These are phyloP conservation scores for Malassezia pachydermatis DNA, from an alignment of 1,284 basidiomycete genomes.

Conservation along the genomic window DNA sequence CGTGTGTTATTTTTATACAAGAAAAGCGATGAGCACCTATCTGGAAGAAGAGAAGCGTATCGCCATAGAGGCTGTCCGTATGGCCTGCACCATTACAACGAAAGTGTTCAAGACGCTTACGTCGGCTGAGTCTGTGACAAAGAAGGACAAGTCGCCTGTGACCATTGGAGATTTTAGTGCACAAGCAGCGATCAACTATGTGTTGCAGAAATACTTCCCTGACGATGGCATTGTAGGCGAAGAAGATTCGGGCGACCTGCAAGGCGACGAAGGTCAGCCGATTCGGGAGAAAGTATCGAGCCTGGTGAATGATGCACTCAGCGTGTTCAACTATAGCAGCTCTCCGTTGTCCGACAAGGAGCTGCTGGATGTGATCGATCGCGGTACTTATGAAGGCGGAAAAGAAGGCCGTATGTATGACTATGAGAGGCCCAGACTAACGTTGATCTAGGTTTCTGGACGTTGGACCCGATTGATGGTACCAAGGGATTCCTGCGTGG, in stretches of 20 bases:
- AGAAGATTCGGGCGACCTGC: constrained; percentile 70
- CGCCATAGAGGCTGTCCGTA: constrained; percentile 76
- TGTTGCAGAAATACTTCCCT: constrained; percentile 59
- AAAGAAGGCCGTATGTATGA: no score
- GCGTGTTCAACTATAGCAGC: constrained; percentile 46
- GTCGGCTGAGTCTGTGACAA: constrained; percentile 71
- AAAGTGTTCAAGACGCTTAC: constrained; percentile 81
- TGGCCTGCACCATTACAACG: constrained; percentile 65
- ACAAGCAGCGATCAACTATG: constrained; percentile 41
- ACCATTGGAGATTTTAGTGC: constrained; percentile 55
- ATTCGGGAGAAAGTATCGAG: constrained; percentile 64
- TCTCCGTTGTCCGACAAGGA: constrained; percentile 50
- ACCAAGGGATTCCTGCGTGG: constrained; percentile 92
- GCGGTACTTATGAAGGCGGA: constrained; percentile 72
- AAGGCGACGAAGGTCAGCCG: constrained; percentile 48
- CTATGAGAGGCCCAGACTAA: no score
- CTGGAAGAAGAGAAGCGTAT: constrained; percentile 56
- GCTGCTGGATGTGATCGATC: constrained; percentile 73
- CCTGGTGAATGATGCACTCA: constrained; percentile 73
- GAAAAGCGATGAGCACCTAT: constrained; percentile 2
- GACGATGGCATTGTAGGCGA: constrained; percentile 84
- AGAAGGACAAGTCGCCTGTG: constrained; percentile 89
- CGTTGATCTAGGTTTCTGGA: constrained; percentile 69
- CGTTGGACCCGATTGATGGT: constrained; percentile 82
- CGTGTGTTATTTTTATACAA: no score